Base-by-base conservation (phyloP, 495 filamentous ascomycete genomes). In the Daldinia vernicosa region DNA sequence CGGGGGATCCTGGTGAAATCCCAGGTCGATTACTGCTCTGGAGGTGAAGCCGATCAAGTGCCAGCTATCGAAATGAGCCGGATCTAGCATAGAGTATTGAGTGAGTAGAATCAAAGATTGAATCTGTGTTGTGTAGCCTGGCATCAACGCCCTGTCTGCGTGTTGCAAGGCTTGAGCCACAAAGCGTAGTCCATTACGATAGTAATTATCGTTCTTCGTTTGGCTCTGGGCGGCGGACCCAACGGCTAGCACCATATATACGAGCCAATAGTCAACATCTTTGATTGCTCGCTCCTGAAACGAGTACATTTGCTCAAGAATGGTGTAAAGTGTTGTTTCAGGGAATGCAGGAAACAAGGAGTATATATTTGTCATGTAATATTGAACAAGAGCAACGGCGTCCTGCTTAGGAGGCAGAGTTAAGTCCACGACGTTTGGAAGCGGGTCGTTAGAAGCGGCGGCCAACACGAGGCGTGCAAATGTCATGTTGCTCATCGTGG, bases 181-280 rank as follows among this genome's bases (percentile, higher is more conserved):
- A 71, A 92, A 88, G 33, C 84, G 83, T 39, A 92, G 77, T 19
- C 90, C 92, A 60, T 90, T 85, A 33, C 79, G 79, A 65, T 91
- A 91, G 53, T 84, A 82, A 1, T 83, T 80, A 68, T 95, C 93
- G 47, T 85, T 86, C 35, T 81, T 85, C 55, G 84, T 85, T 72
- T 87, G 86, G 50, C 93, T 97, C 61, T 91, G 84, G 0, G 91
- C 89, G 4, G 87, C 87, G 55, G 87, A 92, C 9, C 89, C 86
- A 45, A 96, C 91, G 11, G 93, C 95, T 8, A 98, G 83, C 4
- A 97, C 92, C 91, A 97, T 92, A 72, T 92, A 92, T 32, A 97
- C 83, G 15, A 90, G 89, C 90, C 92, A 98, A 74, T 90, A 86
- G 66, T 98, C 93, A 55, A 90, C 87, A 15, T 91, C 87, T 43